Evolutionary conservation across 139 green algal species (phyloP).

Genomic region (Chlorokybus atmophyticus): DNA sequence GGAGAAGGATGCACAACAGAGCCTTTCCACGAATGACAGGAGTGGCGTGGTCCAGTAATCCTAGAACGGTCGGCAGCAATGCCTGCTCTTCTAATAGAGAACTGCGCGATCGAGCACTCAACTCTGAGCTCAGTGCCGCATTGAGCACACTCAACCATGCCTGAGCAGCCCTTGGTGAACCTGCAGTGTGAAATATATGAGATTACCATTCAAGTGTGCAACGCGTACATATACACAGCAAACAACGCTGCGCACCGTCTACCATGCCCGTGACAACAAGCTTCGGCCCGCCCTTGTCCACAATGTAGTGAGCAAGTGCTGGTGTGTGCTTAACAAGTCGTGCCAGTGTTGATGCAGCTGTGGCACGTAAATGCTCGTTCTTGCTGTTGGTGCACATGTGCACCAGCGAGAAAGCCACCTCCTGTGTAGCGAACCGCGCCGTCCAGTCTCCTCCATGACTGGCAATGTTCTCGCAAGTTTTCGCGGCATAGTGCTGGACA

Average conservation of each 20-base stretch:
- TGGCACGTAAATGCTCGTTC: slow-evolving; percentile 51
- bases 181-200: no score
- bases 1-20: slow-evolving; percentile 25
- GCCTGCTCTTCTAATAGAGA: no score
- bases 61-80: slow-evolving; percentile 30
- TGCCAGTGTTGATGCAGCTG: slow-evolving; percentile 49
- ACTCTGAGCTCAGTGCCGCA: slow-evolving; percentile 28
- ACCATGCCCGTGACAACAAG: slow-evolving; percentile 36
- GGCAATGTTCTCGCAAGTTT: slow-evolving; percentile 86
- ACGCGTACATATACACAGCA: no score
- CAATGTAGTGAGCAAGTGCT: background rate
- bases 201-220: no score
- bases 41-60: slow-evolving; percentile 48
- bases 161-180: slow-evolving; percentile 47
- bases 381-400: slow-evolving; percentile 20
- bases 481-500: slow-evolving; percentile 78
- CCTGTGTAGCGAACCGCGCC: slow-evolving; percentile 35
- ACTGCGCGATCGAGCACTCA: background rate
- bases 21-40: slow-evolving; percentile 53
- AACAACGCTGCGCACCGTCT: no score
- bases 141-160: slow-evolving; percentile 60
- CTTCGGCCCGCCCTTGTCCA: slow-evolving; percentile 39
- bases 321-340: slow-evolving; percentile 41
- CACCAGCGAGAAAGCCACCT: slow-evolving; percentile 10
- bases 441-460: slow-evolving; percentile 63